Evolutionary conservation across 768 basidiomycete genomes (phyloP).

Genomic region (Mycena leptocephala): DNA sequence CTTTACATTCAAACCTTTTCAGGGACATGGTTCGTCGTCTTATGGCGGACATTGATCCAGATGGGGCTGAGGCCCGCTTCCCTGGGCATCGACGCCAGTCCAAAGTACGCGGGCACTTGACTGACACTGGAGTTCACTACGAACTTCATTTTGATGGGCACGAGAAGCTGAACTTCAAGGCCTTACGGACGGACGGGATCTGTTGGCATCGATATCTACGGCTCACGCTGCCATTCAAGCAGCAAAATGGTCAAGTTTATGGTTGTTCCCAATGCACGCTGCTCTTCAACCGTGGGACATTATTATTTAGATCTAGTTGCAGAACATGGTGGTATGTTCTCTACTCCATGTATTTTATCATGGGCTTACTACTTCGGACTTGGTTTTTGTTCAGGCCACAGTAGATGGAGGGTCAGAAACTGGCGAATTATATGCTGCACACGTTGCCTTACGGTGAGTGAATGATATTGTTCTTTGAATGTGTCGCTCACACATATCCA

Average conservation of each 20-base stretch:
- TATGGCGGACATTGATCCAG: conserved; percentile 3
- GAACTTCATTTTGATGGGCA: not conserved
- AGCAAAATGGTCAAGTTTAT: conserved; percentile 7
- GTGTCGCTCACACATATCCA: not conserved
- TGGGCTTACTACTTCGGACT: not conserved
- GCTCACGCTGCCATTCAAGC: not conserved
- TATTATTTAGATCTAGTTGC: not conserved
- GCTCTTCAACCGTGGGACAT: not conserved
- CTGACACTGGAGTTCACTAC: not conserved
- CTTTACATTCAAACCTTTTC: not conserved
- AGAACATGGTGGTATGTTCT: not conserved
- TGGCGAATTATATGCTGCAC: not conserved
- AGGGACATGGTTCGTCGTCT: conserved; percentile 8
- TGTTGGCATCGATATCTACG: conserved; percentile 5
- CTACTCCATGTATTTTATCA: no score
- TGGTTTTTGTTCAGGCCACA: no score
- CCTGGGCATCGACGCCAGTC: not conserved
- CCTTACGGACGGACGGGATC: not conserved
- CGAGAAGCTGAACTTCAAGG: conserved; percentile 2
- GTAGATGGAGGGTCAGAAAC: conserved; percentile 30
- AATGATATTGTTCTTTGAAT: not conserved
- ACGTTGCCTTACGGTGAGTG: conserved; percentile 4
- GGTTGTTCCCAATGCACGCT: not conserved
- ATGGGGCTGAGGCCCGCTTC: not conserved
- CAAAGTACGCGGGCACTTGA: not conserved